A percentile compares a stretch with the other conserved stretches of the same genome.
These are phyloP conservation scores for Lentithecium fluviatile DNA, from an alignment of 495 filamentous ascomycete genomes.

Conservation along the genomic window DNA sequence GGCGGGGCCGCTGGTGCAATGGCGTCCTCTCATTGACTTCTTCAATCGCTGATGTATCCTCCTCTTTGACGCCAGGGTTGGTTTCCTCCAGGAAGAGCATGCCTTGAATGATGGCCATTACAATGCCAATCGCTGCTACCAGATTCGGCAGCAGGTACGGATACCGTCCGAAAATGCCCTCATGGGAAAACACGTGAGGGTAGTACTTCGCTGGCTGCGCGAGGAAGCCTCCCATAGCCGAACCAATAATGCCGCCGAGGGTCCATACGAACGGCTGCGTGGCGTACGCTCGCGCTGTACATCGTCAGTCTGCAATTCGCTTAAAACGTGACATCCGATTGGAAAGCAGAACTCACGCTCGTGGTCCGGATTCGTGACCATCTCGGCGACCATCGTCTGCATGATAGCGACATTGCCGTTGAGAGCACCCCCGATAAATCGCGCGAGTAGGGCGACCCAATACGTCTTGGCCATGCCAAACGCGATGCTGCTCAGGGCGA, in stretches of 20 bases:
- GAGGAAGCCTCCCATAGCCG: conserved; percentile 36
- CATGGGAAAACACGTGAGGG: conserved; percentile 23
- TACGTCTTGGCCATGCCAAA: conserved; percentile 33
- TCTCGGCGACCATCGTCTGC: conserved; percentile 36
- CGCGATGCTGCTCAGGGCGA: conserved; percentile 28
- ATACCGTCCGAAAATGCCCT: conserved; percentile 30
- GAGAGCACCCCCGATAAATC: conserved; percentile 32
- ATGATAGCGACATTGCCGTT: conserved; percentile 38
- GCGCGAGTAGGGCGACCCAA: conserved; percentile 31
- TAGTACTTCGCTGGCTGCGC: conserved; percentile 34
- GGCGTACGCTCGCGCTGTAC: conserved; percentile 31
- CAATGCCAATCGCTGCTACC: conserved; percentile 23
- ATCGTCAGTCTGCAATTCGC: neutral
- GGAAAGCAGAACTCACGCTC: conserved; percentile 28
- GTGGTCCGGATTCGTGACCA: conserved; percentile 34
- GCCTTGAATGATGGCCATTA: conserved; percentile 34
- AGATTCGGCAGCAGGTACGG: conserved; percentile 37
- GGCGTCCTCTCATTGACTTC: conserved; percentile 23
- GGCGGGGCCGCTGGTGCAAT: conserved; percentile 3
- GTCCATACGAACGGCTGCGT: conserved; percentile 37
- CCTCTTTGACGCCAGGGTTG: conserved; percentile 13
- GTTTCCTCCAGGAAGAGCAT: conserved; percentile 36
- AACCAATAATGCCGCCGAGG: conserved; percentile 36
- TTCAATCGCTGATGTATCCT: conserved; percentile 6
- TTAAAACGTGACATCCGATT: neutral